A percentile compares a stretch with the other conserved stretches of the same genome.
Conservation (phyloP, 371 early-diverging fungal genomes). For the Choanephora cucurbitarum region DNA sequence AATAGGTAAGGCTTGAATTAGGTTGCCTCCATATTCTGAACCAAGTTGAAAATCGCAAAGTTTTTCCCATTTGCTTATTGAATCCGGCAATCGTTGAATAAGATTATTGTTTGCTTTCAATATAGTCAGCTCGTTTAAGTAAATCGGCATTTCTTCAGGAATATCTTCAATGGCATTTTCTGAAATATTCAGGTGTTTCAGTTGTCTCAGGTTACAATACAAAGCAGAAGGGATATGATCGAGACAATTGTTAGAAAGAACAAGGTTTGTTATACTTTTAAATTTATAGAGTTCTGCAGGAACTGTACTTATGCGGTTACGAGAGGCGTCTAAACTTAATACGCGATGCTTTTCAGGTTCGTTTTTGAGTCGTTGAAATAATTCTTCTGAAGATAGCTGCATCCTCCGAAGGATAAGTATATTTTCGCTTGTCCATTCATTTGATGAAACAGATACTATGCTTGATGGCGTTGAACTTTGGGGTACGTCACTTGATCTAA, state of each 20-base stretch:
- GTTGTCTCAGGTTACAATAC: conserved; percentile 41
- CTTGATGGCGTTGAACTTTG: no score
- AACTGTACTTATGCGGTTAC: conserved; percentile 40
- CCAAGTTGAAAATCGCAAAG: conserved; percentile 58
- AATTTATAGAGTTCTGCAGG: conserved; percentile 29
- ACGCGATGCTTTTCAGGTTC: no score
- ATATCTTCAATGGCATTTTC: conserved; percentile 51
- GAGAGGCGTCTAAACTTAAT: conserved; percentile 48
- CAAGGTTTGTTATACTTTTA: conserved; percentile 40
- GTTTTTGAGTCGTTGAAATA: conserved; percentile 1
- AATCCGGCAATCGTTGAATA: conserved; percentile 47
- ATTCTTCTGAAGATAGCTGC: conserved; percentile 9
- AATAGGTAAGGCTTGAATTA: conserved; percentile 43
- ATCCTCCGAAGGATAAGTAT: conserved; percentile 1
- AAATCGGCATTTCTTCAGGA: conserved; percentile 43
- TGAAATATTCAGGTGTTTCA: conserved; percentile 56
- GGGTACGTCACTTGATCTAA: no score
- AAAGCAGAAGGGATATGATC: conserved; percentile 50
- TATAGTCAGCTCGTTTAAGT: conserved; percentile 40
- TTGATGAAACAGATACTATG: no score
- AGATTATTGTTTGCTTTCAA: conserved; percentile 52
- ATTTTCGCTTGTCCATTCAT: background rate
- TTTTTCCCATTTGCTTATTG: conserved; percentile 40
- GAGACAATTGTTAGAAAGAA: conserved; percentile 56
- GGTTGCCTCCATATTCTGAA: conserved; percentile 61